Evolutionary conservation across 2,329 filamentous ascomycete genomes (phyloP).

Genomic region (Alternaria hordeiaustralica): DNA sequence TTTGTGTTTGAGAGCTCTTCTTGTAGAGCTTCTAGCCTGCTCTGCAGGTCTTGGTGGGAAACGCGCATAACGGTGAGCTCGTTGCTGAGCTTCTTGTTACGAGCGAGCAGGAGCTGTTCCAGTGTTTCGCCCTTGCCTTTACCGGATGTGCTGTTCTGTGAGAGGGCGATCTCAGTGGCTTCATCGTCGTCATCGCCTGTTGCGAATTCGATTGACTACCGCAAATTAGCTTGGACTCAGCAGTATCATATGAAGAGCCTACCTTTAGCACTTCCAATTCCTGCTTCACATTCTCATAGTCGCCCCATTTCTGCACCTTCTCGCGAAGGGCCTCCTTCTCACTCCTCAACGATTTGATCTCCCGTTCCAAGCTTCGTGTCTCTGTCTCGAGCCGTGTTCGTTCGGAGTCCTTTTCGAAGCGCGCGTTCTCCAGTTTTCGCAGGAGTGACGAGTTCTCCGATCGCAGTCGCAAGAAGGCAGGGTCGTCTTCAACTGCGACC

Average conservation of each 20-base stretch:
- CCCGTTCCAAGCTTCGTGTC: conserved; percentile 79
- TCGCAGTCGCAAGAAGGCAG: conserved; percentile 82
- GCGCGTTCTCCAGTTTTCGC: conserved; percentile 81
- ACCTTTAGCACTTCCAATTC: conserved; percentile 93
- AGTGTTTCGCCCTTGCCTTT: conserved; percentile 78
- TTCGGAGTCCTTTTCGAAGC: conserved; percentile 82
- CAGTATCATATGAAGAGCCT: not conserved
- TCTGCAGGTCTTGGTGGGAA: conserved; percentile 90
- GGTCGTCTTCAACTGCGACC: conserved; percentile 81
- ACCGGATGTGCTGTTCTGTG: conserved; percentile 57
- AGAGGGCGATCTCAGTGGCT: conserved; percentile 41
- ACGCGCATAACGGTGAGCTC: conserved; percentile 92
- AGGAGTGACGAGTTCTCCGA: conserved; percentile 93
- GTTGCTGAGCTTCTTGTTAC: conserved; percentile 96
- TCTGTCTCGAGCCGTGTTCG: conserved; percentile 78
- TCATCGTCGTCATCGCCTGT: conserved; percentile 75
- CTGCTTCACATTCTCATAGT: conserved; percentile 96
- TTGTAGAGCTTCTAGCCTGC: conserved; percentile 77
- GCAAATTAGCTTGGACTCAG: conserved; percentile 14
- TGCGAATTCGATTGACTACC: conserved; percentile 88
- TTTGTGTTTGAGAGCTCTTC: conserved; percentile 84
- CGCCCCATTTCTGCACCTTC: conserved; percentile 86
- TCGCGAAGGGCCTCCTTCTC: conserved; percentile 81
- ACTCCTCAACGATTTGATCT: conserved; percentile 73
- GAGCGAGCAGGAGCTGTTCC: conserved; percentile 86